Base-by-base conservation (phyloP, 495 filamentous ascomycete genomes). In the Penicillium canariense region DNA sequence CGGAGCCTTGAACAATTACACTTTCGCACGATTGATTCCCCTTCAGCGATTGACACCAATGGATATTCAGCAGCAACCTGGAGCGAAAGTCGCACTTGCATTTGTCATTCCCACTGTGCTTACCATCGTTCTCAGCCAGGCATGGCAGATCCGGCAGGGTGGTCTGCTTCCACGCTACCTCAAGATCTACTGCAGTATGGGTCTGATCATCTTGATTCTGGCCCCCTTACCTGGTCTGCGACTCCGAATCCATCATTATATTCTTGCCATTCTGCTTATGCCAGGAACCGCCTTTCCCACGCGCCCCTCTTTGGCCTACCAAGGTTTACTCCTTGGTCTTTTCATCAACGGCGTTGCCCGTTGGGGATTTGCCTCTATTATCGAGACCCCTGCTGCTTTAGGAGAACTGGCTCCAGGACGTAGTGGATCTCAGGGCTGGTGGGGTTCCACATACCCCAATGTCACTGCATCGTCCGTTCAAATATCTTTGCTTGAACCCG, bases 211-310 rank as follows among this genome's bases (percentile, higher is more conserved):
- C 4, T 47, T 89, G 40, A 69, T 90, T 51, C 78, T 89, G 36
- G 75, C 91, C 0, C 78, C 83, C 0, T 71, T 96, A 10, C 91
- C 94, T 0, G 81, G 82, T n/a, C 84, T 96, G n/a, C 87, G 81
- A 43, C 81, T 98, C 44, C 82, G 94, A 10, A 91, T 97, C 52
- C 95, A 97, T 62, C 94, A 98, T 65, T 98, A 98, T 60, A 87
- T 98, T 58, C 80, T 98, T 12, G 91, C 88, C 10, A 79, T 88
- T 25, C 74, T 97, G 2, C 80, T 97, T 0, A 83, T 96, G 12
- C 91, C 89, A 0, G 90, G 90, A 0, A 96, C 92, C 0, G 83
- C 84, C 36, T 81, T 96, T 45, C 90, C 93, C 50, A 96, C 87
- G 3, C 81, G 93, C 0, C 85, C 87, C 0, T 85, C 83, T 0